phyloP scores from a whole-genome alignment of 2,329 filamentous ascomycete species.

The Drechslerella stenobrocha region DNA sequence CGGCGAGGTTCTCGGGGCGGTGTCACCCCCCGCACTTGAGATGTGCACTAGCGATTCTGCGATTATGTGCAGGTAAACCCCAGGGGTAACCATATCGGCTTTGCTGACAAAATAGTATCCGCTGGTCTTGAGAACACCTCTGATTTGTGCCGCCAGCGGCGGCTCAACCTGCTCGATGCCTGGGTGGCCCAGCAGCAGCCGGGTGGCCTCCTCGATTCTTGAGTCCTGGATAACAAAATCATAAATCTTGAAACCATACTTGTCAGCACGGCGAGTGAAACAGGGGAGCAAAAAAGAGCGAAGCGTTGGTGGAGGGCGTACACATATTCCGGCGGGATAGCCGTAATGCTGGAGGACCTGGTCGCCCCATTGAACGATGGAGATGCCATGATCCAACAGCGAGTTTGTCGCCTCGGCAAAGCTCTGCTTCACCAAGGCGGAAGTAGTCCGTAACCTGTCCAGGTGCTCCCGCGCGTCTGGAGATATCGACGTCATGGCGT shows the following conservation, averaged over 20 bases:
- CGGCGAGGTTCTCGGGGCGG: background rate
- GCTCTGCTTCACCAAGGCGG: background rate
- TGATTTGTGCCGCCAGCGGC: background rate
- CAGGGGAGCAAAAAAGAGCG: background rate
- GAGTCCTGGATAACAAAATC: conserved; percentile 10
- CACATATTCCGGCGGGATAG: conserved; percentile 2
- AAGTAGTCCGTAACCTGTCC: background rate
- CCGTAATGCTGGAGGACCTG: conserved; percentile 8
- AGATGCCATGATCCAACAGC: conserved; percentile 14
- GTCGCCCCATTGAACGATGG: conserved; percentile 12
- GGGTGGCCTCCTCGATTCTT: background rate
- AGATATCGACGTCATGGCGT: background rate
- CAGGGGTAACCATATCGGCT: background rate
- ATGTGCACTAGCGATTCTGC: conserved; percentile 15
- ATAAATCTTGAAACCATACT: background rate
- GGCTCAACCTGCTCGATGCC: background rate
- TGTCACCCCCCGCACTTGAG: conserved; percentile 2
- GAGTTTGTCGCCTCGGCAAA: background rate
- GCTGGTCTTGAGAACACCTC: background rate
- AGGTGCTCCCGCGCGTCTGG: background rate
- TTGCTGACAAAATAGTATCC: conserved; percentile 5
- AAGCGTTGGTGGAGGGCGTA: background rate
- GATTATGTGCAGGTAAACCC: background rate
- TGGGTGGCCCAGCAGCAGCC: background rate
- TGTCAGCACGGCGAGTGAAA: background rate